These are phyloP conservation scores for Chlorella vulgaris DNA, from an alignment of 139 green algal genomes.

Conservation along the genomic window DNA sequence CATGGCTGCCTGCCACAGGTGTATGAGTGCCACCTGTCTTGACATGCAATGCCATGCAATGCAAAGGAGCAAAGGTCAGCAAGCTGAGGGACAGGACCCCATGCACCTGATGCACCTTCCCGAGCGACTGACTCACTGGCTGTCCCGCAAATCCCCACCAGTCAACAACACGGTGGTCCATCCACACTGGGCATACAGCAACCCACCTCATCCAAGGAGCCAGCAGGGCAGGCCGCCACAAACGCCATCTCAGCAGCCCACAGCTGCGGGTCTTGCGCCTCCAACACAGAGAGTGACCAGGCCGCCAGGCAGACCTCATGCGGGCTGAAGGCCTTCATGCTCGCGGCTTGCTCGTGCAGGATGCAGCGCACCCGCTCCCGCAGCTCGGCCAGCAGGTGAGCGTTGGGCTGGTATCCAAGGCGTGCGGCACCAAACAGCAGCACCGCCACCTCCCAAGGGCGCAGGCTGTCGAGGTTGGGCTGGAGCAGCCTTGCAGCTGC, in stretches of 20 bases:
- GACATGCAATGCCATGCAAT: neutral
- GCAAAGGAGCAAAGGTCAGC: no score
- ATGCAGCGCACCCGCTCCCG: neutral
- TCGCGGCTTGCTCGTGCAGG: neutral
- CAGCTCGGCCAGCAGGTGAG: neutral
- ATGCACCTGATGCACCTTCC: no score
- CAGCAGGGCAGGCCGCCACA: constrained; percentile 1
- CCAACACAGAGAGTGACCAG: constrained; percentile 39
- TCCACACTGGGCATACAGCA: no score
- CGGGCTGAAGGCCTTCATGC: constrained; percentile 9
- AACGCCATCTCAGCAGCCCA: constrained; percentile 29
- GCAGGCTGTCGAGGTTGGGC: neutral
- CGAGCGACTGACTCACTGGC: no score
- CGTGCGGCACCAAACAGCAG: constrained; percentile 41
- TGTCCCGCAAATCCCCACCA: no score
- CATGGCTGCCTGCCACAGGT: constrained; percentile 46
- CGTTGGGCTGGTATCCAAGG: constrained; percentile 32
- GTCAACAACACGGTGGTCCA: no score
- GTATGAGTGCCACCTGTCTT: constrained; percentile 42
- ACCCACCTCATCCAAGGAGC: constrained; percentile 35
- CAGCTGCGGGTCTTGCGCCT: constrained; percentile 33
- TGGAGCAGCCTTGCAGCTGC: constrained; percentile 21
- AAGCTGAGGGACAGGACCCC: no score
- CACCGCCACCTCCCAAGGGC: constrained; percentile 40
- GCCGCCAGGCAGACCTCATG: constrained; percentile 41